Evolutionary conservation across 345 rosid species (phyloP).

Genomic region (Aquilaria yunnanensis): DNA sequence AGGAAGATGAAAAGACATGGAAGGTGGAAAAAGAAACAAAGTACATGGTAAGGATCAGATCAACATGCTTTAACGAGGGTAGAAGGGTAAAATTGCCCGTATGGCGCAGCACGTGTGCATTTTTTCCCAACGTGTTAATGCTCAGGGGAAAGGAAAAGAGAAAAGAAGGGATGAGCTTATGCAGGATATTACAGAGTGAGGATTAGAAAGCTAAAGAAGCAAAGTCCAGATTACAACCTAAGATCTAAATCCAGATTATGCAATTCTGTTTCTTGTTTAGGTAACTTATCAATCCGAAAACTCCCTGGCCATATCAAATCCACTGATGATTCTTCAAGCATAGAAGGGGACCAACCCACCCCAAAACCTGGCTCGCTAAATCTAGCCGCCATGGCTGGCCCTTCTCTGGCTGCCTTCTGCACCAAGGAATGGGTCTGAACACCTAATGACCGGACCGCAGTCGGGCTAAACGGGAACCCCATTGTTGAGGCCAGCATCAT

Average conservation of each 20-base stretch:
- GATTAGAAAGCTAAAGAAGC: no score
- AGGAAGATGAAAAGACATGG: no score
- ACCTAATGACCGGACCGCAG: not conserved
- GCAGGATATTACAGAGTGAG: no score
- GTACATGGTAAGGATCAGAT: no score
- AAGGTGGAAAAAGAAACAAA: no score
- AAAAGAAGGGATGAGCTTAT: no score
- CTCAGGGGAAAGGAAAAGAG: no score
- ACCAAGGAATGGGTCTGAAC: not conserved
- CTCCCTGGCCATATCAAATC: slow-evolving; percentile 5
- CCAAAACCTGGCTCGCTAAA: not conserved
- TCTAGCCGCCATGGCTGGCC: not conserved
- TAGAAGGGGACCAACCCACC: not conserved
- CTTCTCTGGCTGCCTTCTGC: not conserved
- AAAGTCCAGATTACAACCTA: not conserved
- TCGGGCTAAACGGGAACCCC: slow-evolving; percentile 1
- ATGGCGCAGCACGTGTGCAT: no score
- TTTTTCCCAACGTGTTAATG: no score
- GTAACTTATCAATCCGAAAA: not conserved
- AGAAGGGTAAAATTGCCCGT: no score
- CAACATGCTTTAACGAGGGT: no score
- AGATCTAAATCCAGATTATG: slow-evolving; percentile 1
- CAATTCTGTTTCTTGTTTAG: not conserved
- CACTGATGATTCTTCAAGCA: not conserved
- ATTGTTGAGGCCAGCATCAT: not conserved